Base-by-base conservation (phyloP, 129 eudicot genomes). In the Flaveria trinervia region DNA sequence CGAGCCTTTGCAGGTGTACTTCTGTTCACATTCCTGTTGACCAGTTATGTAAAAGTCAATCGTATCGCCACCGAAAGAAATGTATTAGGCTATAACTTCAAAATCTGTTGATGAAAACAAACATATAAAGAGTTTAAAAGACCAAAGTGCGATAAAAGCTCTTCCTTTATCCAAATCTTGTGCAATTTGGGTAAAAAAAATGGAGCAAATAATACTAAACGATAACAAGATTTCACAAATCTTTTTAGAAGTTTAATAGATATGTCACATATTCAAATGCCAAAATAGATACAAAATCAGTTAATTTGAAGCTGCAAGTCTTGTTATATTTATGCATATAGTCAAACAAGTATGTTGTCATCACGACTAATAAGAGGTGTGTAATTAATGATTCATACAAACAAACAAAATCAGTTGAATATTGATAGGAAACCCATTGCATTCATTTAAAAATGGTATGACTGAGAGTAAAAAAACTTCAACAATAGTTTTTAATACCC, bases 11-110 rank as follows among this genome's bases (percentile, higher is more conserved):
- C 83, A 77, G 41, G 70, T 92, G 83, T 76, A 90, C 89, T 77
- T 88, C 82, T 70, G 97, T 88, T 87, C 98, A 97, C 97, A 93
- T 93, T 80, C 91, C 98, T 93, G 82, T 74, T 46, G 26, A 65
- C 48, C 70, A 49, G 64, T 51, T n/a, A 18, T 10, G 43, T 11
- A 28, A 12, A 68, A 74, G 72, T 56, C 36, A 51, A 50, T 13
- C 75, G 44, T 51, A 25, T 10, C 25, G 2, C 25, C 10, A 71
- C 69, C 23, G 18, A 70, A 71, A 20, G 2, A 46, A 46, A 11
- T 46, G 12, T 12, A 46, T 46, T 46, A 46, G 15, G 51, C 51
- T 46, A 46, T 9, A 46, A 46, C 14, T 46, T 46, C 51, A 1
- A 10, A 46, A 46, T 11, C 51, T 1, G 12, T 46, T 46, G 51